These are phyloP conservation scores for Candida cerambycidarum DNA, from an alignment of 805 yeast species.

Conservation along the genomic window DNA sequence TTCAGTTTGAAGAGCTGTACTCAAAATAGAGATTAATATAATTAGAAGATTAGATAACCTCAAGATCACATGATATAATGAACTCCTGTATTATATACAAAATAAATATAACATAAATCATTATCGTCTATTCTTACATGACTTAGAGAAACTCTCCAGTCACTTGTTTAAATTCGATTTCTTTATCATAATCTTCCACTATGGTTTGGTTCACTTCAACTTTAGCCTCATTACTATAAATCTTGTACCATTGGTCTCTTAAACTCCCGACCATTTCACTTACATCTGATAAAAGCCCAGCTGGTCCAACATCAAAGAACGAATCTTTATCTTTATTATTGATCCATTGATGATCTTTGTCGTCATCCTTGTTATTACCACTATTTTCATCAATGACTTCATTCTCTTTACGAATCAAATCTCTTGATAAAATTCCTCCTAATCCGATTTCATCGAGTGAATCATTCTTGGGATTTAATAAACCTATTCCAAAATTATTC, in stretches of 20 bases:
- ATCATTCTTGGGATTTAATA: constrained; percentile 14
- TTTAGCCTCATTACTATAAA: constrained; percentile 2
- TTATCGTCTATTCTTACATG: background rate
- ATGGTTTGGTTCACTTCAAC: background rate
- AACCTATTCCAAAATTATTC: constrained; percentile 8
- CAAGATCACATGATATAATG: no score
- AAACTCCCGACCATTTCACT: constrained; percentile 56
- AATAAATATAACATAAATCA: background rate
- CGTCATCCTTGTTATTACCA: background rate
- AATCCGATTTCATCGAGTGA: constrained; percentile 29
- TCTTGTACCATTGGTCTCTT: constrained; percentile 32
- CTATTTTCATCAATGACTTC: constrained; percentile 28
- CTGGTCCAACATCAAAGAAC: constrained; percentile 59
- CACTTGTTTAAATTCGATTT: constrained; percentile 4
- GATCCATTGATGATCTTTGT: constrained; percentile 50
- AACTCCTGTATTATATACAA: background rate
- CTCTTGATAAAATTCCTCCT: constrained; percentile 31
- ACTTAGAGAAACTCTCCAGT: constrained; percentile 15
- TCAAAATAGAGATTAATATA: no score
- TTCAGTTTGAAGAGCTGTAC: no score
- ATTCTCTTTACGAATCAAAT: constrained; percentile 36
- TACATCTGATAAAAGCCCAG: constrained; percentile 66
- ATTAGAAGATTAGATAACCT: no score
- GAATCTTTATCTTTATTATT: constrained; percentile 41
- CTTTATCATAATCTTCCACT: constrained; percentile 10